Conservation (phyloP, 768 basidiomycete species). For the Lactifluus piperatus region DNA sequence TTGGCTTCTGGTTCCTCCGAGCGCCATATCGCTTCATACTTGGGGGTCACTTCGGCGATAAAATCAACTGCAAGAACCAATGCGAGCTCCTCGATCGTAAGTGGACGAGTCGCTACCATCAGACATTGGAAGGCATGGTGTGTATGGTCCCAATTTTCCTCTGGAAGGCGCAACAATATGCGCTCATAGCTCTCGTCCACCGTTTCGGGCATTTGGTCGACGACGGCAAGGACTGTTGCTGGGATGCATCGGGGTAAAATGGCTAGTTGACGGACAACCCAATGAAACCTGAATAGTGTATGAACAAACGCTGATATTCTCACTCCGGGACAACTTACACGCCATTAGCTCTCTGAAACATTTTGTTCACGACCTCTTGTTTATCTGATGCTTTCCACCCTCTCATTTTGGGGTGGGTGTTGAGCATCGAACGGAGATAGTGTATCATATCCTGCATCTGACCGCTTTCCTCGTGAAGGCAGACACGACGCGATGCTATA, state of each 20-base stretch:
- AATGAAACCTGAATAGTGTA: neutral
- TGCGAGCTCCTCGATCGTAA: conserved; percentile 5
- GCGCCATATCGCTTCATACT: conserved; percentile 7
- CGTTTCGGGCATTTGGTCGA: neutral
- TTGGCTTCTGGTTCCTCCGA: conserved; percentile 1
- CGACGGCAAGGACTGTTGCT: neutral
- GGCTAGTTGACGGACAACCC: neutral
- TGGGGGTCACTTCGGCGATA: conserved; percentile 1
- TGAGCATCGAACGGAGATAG: conserved; percentile 6
- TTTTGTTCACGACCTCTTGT: neutral
- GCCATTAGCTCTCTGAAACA: conserved; percentile 7
- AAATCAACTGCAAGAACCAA: conserved; percentile 10
- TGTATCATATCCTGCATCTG: conserved; percentile 7
- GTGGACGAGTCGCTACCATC: conserved; percentile 5
- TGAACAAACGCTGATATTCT: neutral
- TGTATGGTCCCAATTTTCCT: conserved; percentile 12
- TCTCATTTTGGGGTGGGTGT: conserved; percentile 4
- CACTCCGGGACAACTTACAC: conserved; percentile 2
- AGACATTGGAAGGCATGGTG: conserved; percentile 2
- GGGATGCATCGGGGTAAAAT: neutral
- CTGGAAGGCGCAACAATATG: conserved; percentile 1
- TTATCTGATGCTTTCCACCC: conserved; percentile 6
- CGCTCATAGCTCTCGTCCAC: conserved; percentile 2
- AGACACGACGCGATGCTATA: conserved; percentile 2
- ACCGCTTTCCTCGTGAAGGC: conserved; percentile 7